Conservation (phyloP, 2,329 filamentous ascomycete species). For the Triangularia verruculosa region DNA sequence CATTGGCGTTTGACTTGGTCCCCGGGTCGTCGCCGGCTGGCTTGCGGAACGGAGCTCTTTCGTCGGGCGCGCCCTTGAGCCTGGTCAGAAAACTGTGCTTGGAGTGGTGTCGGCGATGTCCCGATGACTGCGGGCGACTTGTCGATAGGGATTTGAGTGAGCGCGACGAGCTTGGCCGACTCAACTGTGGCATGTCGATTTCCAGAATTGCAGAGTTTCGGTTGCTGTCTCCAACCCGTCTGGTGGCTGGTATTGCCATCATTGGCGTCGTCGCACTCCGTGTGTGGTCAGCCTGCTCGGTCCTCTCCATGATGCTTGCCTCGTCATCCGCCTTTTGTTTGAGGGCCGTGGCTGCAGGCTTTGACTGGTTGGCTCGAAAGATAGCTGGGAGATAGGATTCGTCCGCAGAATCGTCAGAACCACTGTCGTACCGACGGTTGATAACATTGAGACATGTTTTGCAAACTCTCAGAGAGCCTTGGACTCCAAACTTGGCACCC, state of each 20-base stretch:
- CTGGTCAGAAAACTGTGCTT: slow-evolving; percentile 79
- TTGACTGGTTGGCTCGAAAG: slow-evolving; percentile 53
- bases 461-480: slow-evolving; percentile 81
- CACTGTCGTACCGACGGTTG: slow-evolving; percentile 81
- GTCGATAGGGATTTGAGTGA: slow-evolving; percentile 74
- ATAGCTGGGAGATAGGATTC: slow-evolving; percentile 66
- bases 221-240: slow-evolving; percentile 70
- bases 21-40: slow-evolving; percentile 62
- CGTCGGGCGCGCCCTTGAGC: slow-evolving; percentile 69
- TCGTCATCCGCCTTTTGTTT: slow-evolving; percentile 41
- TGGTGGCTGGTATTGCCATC: slow-evolving; percentile 67
- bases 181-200: slow-evolving; percentile 78
- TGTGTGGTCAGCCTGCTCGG: slow-evolving; percentile 45
- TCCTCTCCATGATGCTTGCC: slow-evolving; percentile 40
- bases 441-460: slow-evolving; percentile 91
- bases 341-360: slow-evolving; percentile 36
- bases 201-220: slow-evolving; percentile 86
- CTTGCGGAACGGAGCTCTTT: slow-evolving; percentile 84
- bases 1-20: slow-evolving; percentile 68
- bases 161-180: slow-evolving; percentile 88
- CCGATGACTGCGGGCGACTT: slow-evolving; percentile 70
- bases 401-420: slow-evolving; percentile 82
- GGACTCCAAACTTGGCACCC: slow-evolving; percentile 82
- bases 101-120: slow-evolving; percentile 83
- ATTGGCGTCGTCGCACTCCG: slow-evolving; percentile 63